Base-by-base conservation (phyloP, 352 stramenopile species). In the Phytophthora sansomeana region DNA sequence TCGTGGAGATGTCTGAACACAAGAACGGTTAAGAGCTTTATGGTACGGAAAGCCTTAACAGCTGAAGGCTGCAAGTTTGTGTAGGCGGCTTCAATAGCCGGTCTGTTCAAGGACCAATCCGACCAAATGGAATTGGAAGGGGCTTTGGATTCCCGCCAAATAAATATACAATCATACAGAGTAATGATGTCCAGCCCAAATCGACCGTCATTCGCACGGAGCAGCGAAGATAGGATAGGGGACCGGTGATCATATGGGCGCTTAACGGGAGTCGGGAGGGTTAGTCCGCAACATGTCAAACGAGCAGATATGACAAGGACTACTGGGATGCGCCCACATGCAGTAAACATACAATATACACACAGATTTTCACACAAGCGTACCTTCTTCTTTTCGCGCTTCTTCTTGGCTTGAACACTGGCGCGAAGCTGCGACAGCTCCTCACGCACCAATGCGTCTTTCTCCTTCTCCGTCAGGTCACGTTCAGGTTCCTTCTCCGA, bases 61-160 rank as follows among this genome's bases (percentile, higher is more conserved):
- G 89, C 89, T 96, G 89, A 94, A 96, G 89, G 89, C 85, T 96
- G 87, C 89, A 92, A 63, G 71, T 89, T 63, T 11, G 13, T 95
- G 56, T 96, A 51, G 89, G 87, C 88, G 87, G 69, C 69, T 89
- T 94, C 89, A 96, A 96, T 96, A 93, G 87, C 88, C 87, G 82
- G 82, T 95, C 89, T 93, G 89, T 96, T 96, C 89, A 96, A 96
- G 84, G 89, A 95, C 86, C 78, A 89, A 81, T 76, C 73, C 74
- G 80, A 91, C 79, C 82, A 76, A 92, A 83, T 90, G 64, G 77
- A 76, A 90, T 85, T 76, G 78, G 77, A 80, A 80, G 78, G 81
- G 84, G 86, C 86, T 93, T 95, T 95, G 86, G 86, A 95, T 94
- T 85, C 54, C 67, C 80, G 76, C 83, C 83, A 79, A 75, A 63